Conservation (phyloP, 2,329 filamentous ascomycete genomes). For the Fusarium transvaalense region DNA sequence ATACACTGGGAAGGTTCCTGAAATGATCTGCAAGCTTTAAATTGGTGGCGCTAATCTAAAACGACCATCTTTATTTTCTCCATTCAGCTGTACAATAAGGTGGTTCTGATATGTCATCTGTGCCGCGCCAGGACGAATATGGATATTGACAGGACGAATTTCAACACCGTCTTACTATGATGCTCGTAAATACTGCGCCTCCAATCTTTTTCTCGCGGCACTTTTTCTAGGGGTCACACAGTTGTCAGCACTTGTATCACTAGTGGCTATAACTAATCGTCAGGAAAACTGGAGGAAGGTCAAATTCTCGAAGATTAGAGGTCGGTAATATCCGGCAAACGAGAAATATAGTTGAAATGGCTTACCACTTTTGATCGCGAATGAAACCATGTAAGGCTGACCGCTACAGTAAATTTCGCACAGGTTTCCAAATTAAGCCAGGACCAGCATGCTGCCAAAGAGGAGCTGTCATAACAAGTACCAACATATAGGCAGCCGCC, state of each 20-base stretch:
- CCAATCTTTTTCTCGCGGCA: not conserved
- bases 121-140: not conserved
- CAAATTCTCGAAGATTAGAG: not conserved
- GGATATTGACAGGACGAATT: not conserved
- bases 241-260: not conserved
- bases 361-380: too few relatives aligned
- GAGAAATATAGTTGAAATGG: not conserved
- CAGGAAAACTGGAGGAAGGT: not conserved
- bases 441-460: not conserved
- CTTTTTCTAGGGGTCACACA: not conserved
- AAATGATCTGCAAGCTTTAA: slow-evolving; percentile 1
- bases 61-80: slow-evolving; percentile 7
- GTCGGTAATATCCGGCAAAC: not conserved
- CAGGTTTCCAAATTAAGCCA: not conserved
- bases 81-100: not conserved
- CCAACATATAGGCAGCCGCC: not conserved
- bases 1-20: slow-evolving; percentile 10
- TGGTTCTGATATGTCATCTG: not conserved
- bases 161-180: not conserved
- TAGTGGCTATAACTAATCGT: not conserved
- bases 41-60: slow-evolving; percentile 16
- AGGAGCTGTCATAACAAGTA: not conserved
- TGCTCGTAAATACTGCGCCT: too few relatives aligned
- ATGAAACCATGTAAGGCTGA: not conserved
- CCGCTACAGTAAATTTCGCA: not conserved